A percentile compares a stretch with the other conserved stretches of the same genome.
phyloP scores from a whole-genome alignment of 2,329 filamentous ascomycete species.

The Dactylellina sp. region DNA sequence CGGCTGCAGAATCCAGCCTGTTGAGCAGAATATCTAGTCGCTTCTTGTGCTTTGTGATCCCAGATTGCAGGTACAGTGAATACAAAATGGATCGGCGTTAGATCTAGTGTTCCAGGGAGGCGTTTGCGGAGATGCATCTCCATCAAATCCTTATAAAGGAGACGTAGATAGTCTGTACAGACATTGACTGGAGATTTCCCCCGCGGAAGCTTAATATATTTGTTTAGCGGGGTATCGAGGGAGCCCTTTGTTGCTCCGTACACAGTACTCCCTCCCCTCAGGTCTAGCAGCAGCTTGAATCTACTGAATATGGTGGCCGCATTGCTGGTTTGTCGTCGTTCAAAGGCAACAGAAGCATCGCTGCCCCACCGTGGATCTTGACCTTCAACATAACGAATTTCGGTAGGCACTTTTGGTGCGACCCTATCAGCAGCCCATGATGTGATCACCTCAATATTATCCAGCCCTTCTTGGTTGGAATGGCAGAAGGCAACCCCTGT shows the following conservation, averaged over 20 bases:
- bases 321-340: conserved; percentile 11
- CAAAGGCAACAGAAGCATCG: conserved; percentile 30
- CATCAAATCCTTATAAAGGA: conserved; percentile 55
- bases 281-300: conserved; percentile 58
- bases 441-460: conserved; percentile 49
- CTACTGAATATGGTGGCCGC: conserved; percentile 30
- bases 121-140: conserved; percentile 17
- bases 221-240: background rate
- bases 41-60: conserved; percentile 43
- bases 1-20: conserved; percentile 40
- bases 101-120: conserved; percentile 36
- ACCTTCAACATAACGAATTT: conserved; percentile 49
- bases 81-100: conserved; percentile 58
- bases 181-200: conserved; percentile 41
- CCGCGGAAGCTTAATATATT: conserved; percentile 43
- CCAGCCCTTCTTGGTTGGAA: conserved; percentile 22
- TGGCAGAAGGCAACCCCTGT: conserved; percentile 42
- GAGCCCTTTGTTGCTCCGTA: conserved; percentile 1
- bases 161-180: conserved; percentile 48
- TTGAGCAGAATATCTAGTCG: conserved; percentile 19
- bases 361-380: conserved; percentile 17
- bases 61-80: conserved; percentile 56
- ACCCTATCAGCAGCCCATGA: conserved; percentile 47
- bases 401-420: conserved; percentile 54
- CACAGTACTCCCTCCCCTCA: conserved; percentile 7